Evolutionary conservation across 495 filamentous ascomycete genomes (phyloP).

Genomic region (Entonaema liquescens): DNA sequence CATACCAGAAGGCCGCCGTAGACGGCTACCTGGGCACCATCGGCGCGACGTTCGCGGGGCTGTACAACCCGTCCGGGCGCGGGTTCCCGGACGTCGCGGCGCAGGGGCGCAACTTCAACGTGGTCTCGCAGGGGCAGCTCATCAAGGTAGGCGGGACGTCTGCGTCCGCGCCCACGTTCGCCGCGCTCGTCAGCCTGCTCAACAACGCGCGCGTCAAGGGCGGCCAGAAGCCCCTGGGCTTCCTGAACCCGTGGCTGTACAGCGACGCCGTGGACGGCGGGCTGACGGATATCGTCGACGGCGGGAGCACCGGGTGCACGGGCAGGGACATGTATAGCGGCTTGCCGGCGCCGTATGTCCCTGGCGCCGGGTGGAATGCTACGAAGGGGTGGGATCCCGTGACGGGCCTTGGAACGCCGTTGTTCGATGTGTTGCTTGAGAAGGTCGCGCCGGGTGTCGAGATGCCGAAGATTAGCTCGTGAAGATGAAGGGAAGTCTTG

Average conservation of each 20-base stretch:
- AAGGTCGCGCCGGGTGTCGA: constrained; percentile 27
- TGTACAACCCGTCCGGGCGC: constrained; percentile 66
- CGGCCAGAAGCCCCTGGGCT: constrained; percentile 63
- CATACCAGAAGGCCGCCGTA: constrained; percentile 66
- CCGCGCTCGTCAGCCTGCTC: constrained; percentile 61
- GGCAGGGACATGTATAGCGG: constrained; percentile 45
- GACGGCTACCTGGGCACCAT: constrained; percentile 55
- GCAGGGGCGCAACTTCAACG: constrained; percentile 62
- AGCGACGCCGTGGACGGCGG: constrained; percentile 51
- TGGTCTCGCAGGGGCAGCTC: constrained; percentile 54
- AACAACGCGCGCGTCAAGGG: constrained; percentile 64
- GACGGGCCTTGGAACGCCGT: constrained; percentile 50
- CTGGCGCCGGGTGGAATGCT: constrained; percentile 69
- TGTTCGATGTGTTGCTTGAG: constrained; percentile 47
- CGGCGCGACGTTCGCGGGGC: constrained; percentile 42
- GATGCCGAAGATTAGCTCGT: constrained; percentile 11
- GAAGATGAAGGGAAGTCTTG: not conserved
- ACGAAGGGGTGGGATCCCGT: constrained; percentile 60
- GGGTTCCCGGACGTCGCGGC: constrained; percentile 74
- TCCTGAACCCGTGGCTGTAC: constrained; percentile 74
- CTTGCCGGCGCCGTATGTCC: constrained; percentile 49
- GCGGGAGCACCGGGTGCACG: constrained; percentile 63
- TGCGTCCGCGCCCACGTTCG: constrained; percentile 51
- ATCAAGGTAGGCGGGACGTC: constrained; percentile 57
- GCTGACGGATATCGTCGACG: constrained; percentile 66